A percentile compares a stretch with the other conserved stretches of the same genome.
Conservation (phyloP, 345 rosid species). For the Erodium maritimum region DNA sequence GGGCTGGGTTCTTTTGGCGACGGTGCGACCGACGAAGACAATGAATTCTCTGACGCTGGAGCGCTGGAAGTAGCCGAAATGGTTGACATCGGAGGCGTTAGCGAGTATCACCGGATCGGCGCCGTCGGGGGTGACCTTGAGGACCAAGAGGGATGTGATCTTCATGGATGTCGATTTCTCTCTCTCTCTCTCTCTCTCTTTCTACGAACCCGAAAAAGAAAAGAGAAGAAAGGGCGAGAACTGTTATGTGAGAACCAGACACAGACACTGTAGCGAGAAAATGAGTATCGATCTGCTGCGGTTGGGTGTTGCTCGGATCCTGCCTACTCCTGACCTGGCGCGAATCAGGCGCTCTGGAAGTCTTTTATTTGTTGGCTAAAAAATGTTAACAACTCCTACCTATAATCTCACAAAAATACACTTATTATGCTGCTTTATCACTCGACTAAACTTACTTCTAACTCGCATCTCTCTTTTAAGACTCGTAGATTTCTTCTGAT, state of each 20-base stretch:
- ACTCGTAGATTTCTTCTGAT: too few relatives aligned
- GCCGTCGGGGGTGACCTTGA: conserved; percentile 55
- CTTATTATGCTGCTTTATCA: too few relatives aligned
- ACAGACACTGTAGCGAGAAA: too few relatives aligned
- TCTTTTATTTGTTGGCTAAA: too few relatives aligned
- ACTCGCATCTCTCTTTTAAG: too few relatives aligned
- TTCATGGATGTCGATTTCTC: conserved; percentile 32
- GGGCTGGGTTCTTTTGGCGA: conserved; percentile 75
- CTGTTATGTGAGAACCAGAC: too few relatives aligned
- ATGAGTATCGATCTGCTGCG: not conserved
- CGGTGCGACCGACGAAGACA: conserved; percentile 83
- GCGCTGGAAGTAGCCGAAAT: conserved; percentile 82
- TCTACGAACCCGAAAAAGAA: too few relatives aligned
- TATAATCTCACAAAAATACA: too few relatives aligned
- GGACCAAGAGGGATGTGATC: conserved; percentile 80
- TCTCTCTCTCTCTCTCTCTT: too few relatives aligned
- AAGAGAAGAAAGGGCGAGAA: too few relatives aligned
- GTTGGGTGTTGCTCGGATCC: not conserved
- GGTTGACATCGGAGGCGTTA: conserved; percentile 68
- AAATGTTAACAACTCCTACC: too few relatives aligned
- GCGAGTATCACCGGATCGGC: conserved; percentile 60
- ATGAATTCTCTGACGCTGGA: conserved; percentile 76
- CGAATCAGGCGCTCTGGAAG: not conserved
- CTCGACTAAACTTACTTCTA: too few relatives aligned
- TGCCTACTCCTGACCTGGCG: not conserved